Conservation (phyloP, 106 monocot species). For the Dactylorhiza incarnata region DNA sequence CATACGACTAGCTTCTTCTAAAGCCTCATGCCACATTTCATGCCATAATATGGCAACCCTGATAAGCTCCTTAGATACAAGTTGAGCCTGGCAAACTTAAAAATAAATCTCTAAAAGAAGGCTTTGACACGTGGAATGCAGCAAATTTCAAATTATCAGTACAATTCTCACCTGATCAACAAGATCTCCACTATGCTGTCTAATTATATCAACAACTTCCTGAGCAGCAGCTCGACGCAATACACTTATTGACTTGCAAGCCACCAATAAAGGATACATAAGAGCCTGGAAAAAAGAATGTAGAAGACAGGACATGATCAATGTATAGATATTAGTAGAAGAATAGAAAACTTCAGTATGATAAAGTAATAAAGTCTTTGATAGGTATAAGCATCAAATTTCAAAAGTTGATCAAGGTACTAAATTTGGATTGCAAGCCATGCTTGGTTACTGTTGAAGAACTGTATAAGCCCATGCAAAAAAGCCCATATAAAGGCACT, state of each 20-base stretch:
- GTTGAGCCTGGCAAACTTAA: constrained; percentile 65
- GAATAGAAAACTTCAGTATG: background rate
- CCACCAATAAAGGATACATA: constrained; percentile 96
- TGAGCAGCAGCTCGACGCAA: constrained; percentile 85
- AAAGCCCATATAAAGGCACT: too few species aligned
- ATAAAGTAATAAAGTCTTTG: background rate
- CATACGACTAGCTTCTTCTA: constrained; percentile 98
- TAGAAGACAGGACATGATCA: background rate
- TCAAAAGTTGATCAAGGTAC: background rate
- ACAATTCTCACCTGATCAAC: constrained; percentile 73
- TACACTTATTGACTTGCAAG: constrained; percentile 95
- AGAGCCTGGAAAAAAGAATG: constrained; percentile 49
- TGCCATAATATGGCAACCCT: constrained; percentile 99
- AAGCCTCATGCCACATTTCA: constrained; percentile 99
- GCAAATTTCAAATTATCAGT: background rate
- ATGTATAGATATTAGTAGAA: background rate
- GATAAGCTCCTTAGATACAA: constrained; percentile 96
- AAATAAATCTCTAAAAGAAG: background rate
- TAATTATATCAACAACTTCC: constrained; percentile 97
- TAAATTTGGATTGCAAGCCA: too few species aligned
- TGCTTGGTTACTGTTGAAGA: too few species aligned
- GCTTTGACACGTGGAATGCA: background rate
- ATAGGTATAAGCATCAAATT: background rate
- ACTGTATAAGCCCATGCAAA: too few species aligned
- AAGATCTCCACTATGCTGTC: constrained; percentile 89